Base-by-base conservation (phyloP, 306 rosid species). In the Sechiopsis laciniata region DNA sequence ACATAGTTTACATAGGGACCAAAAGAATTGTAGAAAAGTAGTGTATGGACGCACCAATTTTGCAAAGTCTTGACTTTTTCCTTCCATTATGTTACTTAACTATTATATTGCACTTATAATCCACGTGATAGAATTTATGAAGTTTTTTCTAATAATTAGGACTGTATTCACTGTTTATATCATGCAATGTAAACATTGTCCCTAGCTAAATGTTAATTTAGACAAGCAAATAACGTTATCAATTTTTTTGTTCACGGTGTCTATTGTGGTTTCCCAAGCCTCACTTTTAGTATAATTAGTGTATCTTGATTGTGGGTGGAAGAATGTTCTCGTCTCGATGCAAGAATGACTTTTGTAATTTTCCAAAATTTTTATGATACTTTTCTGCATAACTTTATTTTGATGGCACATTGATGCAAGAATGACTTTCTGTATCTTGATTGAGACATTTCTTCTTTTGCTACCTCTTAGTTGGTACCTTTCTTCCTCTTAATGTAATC, bases 261-360 rank as follows among this genome's bases (percentile, higher is more conserved):
- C 29, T 29, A 61, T 61, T 61, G 67, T 61, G 17, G 67, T 61
- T 61, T 14, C 20, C 67, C 0, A 61, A 29, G 46, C 12, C 12
- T 61, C 20, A 61, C 12, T 29, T 61, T 29, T 26, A 61, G 7
- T 15, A 61, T 15, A 29, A 15, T 15, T 61, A 32, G 37, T 24
- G 10, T 61, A 61, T 61, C 19, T 61, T 29, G 48, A 59, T 61
- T 61, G 48, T 61, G 48, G 7, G 68, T 61, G 48, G 68, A 32
- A 61, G 68, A 61, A 29, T 26, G 48, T 8, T 32, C 46, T 61
- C 48, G 29, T 26, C 29, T 26, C 29, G 29, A 26, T 26, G 29
- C 29, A 26, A 26, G 29, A 26, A 26, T 26, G 29, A 26, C 2
- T 26, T 26, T 26, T 26, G 29, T 26, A 61, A 61, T 32, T 29